Percentiles rank a stretch among this genome's conserved stretches.
These are phyloP conservation scores for Yarrowia galli DNA, from an alignment of 1,139 yeast species.

Conservation along the genomic window DNA sequence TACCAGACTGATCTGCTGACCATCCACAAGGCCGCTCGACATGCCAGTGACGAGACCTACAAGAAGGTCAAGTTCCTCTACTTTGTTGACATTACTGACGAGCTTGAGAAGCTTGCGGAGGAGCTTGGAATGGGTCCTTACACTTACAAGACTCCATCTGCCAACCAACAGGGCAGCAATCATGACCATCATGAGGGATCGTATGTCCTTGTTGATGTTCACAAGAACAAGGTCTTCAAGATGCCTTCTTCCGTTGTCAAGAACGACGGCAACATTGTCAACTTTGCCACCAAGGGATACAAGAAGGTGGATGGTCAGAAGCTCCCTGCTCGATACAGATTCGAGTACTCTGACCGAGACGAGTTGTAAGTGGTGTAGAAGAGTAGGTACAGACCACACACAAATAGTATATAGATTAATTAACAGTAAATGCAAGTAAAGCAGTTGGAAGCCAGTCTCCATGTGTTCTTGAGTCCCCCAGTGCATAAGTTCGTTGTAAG, in stretches of 20 bases:
- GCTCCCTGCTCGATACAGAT: constrained; percentile 23
- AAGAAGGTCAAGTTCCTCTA: constrained; percentile 43
- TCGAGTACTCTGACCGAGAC: constrained; percentile 17
- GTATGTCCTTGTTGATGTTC: constrained; percentile 16
- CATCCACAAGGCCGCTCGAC: constrained; percentile 36
- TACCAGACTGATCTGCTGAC: constrained; percentile 35
- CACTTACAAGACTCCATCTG: constrained; percentile 18
- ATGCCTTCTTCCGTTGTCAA: constrained; percentile 16
- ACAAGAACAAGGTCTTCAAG: constrained; percentile 32
- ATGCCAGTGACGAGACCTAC: constrained; percentile 37
- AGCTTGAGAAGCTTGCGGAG: constrained; percentile 41
- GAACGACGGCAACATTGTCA: constrained; percentile 30
- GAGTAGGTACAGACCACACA: not conserved
- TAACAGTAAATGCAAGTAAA: not conserved
- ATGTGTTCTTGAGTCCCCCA: too few species aligned
- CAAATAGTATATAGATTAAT: constrained; percentile 2
- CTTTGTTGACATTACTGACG: constrained; percentile 42
- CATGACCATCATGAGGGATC: constrained; percentile 29
- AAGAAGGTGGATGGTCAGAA: constrained; percentile 34
- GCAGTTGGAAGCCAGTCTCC: not conserved
- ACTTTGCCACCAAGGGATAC: constrained; percentile 34
- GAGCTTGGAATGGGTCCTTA: constrained; percentile 44
- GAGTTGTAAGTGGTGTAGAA: constrained; percentile 1
- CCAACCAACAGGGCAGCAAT: constrained; percentile 13
- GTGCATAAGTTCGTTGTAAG: too few species aligned